phyloP scores from a whole-genome alignment of 176 grass and related monocot genomes.

The Raddia guianensis region DNA sequence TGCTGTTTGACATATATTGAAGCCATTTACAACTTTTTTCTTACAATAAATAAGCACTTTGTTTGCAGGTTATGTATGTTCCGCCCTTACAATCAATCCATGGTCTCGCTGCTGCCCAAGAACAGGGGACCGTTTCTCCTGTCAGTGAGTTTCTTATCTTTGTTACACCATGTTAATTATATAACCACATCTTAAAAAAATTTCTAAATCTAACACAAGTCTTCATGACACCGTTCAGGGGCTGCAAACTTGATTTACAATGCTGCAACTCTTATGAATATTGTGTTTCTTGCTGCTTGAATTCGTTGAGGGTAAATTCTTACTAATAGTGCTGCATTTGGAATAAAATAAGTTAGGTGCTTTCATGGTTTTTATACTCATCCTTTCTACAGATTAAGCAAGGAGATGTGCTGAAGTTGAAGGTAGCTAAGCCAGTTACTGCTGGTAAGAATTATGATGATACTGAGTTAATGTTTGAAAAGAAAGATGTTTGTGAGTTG shows the following conservation, averaged over 20 bases:
- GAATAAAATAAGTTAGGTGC: conserved; percentile 7
- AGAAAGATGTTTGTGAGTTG: conserved; percentile 9
- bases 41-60: conserved; percentile 15
- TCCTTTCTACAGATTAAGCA: conserved; percentile 60
- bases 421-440: conserved; percentile 80
- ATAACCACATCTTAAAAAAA: not conserved
- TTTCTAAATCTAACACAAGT: conserved; percentile 33
- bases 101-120: conserved; percentile 75
- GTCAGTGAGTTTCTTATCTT: conserved; percentile 76
- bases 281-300: conserved; percentile 94
- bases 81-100: conserved; percentile 68
- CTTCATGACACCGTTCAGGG: conserved; percentile 51
- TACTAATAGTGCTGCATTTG: conserved; percentile 9
- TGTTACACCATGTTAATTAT: conserved; percentile 13
- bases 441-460: conserved; percentile 58
- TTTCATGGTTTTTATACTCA: conserved; percentile 15
- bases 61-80: conserved; percentile 78
- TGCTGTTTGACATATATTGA: not conserved
- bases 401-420: conserved; percentile 67
- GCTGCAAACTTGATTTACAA: conserved; percentile 68
- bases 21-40: not conserved
- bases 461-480: conserved; percentile 11
- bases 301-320: conserved; percentile 74
- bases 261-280: conserved; percentile 96
- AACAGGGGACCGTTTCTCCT: conserved; percentile 69